Base-by-base conservation (phyloP, 306 rosid genomes). In the Rosa rugosa region DNA sequence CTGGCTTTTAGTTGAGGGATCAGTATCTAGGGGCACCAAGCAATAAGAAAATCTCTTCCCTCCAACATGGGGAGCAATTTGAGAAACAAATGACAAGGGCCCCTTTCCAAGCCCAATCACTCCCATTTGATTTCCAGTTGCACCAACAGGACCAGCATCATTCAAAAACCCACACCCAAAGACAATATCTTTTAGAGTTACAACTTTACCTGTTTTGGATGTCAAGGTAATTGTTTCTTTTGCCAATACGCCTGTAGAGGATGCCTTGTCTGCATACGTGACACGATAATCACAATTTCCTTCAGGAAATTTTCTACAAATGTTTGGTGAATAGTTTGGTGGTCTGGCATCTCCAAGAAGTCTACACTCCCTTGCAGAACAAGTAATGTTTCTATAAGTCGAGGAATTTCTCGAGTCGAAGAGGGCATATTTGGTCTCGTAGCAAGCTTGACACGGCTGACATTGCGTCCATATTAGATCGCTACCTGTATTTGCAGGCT, bases 401-500 rank as follows among this genome's bases (percentile, higher is more conserved):
- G 82, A 34, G 16, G 94, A 88, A 10, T 74, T 76, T 59, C 59
- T 49, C n/a, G 94, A 92, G 69, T 88, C 80, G 77, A 83, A 90
- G 78, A 76, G 72, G 7, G 89, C 86, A 44, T 67, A 71, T 64
- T 46, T 85, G 69, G 85, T 92, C 62, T 69, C 75, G 17, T 80
- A 90, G 23, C 94, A 90, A 54, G 47, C 11, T 0, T 46, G 0
- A 27, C 94, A 90, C 0, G 94, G 92, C 8, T 64, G 2, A 23
- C 94, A 90, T 25, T 90, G 94, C 51, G 86, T 73, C 94, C 92
- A 88, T 4, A 86, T 27, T 1, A 86, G 85, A 69, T 84, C 89
- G 46, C 94, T 88, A 3, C 94, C 92, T 8, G 94, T 31, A 80
- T 90, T n/a, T n/a, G n/a, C n/a, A n/a, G n/a, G n/a, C 94, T 9